Evolutionary conservation across 805 yeast genomes (phyloP).

Genomic region (Scheffersomyces spartinae): DNA sequence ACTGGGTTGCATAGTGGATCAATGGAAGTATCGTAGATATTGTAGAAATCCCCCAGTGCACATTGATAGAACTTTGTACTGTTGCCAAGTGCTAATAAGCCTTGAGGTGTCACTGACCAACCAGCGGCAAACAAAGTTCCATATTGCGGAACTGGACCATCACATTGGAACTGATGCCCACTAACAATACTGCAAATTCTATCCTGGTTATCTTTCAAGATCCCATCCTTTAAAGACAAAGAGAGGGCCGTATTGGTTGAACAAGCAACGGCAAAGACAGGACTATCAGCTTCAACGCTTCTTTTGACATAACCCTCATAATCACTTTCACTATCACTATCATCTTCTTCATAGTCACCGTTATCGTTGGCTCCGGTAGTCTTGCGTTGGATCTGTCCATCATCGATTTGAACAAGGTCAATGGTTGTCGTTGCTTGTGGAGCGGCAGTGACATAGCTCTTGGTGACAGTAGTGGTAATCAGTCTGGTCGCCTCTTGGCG

Average conservation of each 20-base stretch:
- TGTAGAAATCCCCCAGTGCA: constrained; percentile 27
- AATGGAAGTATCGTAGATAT: constrained; percentile 22
- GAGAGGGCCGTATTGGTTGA: constrained; percentile 12
- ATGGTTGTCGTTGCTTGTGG: no score
- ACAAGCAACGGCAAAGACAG: constrained; percentile 20
- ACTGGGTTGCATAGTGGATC: constrained; percentile 26
- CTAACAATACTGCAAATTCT: constrained; percentile 28
- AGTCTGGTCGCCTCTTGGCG: no score
- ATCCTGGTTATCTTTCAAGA: constrained; percentile 17
- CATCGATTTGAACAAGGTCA: no score
- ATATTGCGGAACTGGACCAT: constrained; percentile 28
- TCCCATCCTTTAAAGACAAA: constrained; percentile 18
- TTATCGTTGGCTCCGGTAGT: no score
- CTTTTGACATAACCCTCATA: not conserved
- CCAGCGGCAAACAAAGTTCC: constrained; percentile 28
- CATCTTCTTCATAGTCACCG: no score
- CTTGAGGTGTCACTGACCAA: constrained; percentile 23
- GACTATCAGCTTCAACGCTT: constrained; percentile 3
- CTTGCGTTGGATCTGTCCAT: no score
- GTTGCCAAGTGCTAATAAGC: constrained; percentile 22
- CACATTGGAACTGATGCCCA: constrained; percentile 28
- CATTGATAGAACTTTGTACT: constrained; percentile 25
- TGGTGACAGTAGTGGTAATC: no score
- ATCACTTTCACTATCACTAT: not conserved
- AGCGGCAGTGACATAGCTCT: no score